Conservation (phyloP, 2,329 filamentous ascomycete species). For the Penicillium digitatum region DNA sequence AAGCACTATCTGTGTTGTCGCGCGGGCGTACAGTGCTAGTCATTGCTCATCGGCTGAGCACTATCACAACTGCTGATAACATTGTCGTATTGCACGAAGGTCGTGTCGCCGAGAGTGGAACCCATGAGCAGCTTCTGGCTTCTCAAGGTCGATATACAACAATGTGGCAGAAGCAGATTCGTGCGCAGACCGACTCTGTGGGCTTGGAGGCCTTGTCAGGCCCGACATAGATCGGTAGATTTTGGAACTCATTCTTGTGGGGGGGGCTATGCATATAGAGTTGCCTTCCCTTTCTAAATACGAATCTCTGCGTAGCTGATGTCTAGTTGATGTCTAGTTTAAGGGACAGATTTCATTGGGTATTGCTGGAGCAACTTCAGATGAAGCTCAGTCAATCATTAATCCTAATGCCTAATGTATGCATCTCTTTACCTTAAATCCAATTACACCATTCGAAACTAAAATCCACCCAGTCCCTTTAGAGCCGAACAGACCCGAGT, state of each 20-base stretch:
- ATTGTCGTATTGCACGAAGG: conserved; percentile 2
- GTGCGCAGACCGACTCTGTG: not conserved
- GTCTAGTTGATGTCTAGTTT: not conserved
- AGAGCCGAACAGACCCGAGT: not conserved
- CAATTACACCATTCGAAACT: not conserved
- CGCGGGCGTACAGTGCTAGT: not conserved
- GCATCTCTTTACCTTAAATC: not conserved
- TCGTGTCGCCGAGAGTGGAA: not conserved
- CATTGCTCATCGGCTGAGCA: not conserved
- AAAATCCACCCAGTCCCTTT: not conserved
- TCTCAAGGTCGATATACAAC: not conserved
- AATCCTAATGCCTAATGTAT: not conserved
- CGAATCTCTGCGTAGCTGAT: not conserved
- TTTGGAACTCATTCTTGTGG: not conserved
- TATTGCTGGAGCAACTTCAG: not conserved
- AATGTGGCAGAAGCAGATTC: conserved; percentile 3
- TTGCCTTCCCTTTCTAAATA: not conserved
- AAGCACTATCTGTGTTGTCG: not conserved
- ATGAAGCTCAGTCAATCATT: not conserved
- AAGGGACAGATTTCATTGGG: not conserved
- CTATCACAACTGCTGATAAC: conserved; percentile 1
- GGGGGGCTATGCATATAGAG: not conserved
- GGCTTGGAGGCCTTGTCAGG: not conserved
- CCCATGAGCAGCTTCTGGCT: not conserved
- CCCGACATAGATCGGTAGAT: not conserved